Conservation (phyloP, 2,329 filamentous ascomycete species). For the Fusarium brachygibbosum region DNA sequence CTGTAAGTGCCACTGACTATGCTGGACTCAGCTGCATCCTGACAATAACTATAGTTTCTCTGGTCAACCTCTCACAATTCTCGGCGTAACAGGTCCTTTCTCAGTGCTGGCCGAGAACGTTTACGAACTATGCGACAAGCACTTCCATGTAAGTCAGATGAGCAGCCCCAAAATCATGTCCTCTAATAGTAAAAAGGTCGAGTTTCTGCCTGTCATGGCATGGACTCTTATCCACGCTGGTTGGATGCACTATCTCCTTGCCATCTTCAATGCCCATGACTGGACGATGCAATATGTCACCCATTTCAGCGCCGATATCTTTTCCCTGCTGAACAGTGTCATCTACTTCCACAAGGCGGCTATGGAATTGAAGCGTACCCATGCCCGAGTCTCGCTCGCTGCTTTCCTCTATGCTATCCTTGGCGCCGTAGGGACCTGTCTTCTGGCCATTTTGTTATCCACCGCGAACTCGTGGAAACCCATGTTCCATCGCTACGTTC, state of each 20-base stretch:
- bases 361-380: constrained; percentile 72
- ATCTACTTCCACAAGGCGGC: constrained; percentile 78
- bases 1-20: constrained; percentile 57
- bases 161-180: not conserved
- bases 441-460: constrained; percentile 71
- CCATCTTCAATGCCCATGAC: constrained; percentile 76
- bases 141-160: constrained; percentile 62
- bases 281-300: constrained; percentile 80
- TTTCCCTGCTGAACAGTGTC: constrained; percentile 74
- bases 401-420: constrained; percentile 76
- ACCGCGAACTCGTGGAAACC: constrained; percentile 73
- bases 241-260: constrained; percentile 75
- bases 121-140: constrained; percentile 68
- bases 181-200: constrained; percentile 53
- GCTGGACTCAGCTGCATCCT: not conserved
- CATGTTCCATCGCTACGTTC: constrained; percentile 71
- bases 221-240: constrained; percentile 75
- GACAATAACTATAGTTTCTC: constrained; percentile 57
- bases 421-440: constrained; percentile 72
- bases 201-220: constrained; percentile 76
- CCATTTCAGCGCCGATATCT: constrained; percentile 75
- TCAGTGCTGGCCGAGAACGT: constrained; percentile 77
- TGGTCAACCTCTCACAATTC: constrained; percentile 73
- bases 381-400: constrained; percentile 68
- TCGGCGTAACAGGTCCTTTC: constrained; percentile 76